Base-by-base conservation (phyloP, 345 rosid genomes). In the Cardiospermum halicacabum region DNA sequence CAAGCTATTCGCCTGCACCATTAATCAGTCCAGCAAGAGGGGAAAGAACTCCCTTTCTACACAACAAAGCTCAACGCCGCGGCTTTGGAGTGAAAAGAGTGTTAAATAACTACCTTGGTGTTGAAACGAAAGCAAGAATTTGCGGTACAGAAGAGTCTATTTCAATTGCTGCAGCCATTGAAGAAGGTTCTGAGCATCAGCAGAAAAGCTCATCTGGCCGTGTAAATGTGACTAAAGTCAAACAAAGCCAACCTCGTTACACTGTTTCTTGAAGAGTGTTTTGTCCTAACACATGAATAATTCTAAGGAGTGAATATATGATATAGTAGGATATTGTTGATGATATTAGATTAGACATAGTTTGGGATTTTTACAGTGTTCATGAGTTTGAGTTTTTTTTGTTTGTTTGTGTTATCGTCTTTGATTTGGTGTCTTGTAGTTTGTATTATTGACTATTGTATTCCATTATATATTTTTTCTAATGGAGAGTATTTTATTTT, bases 41-140 rank as follows among this genome's bases (percentile, higher is more conserved):
- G 64, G 97, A 81, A 34, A 84, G 86, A 75, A 82, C 87, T 34
- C 89, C 96, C 12, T 80, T 88, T 69, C 84, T 82, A 57, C 65
- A 5, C 25, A 77, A 50, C 73, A 80, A 80, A 78, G 79, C 71
- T 67, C 82, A 64, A 19, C 88, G 95, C 3, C 87, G 91, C 19
- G 97, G 99, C 16, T 83, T 85, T 19, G 99, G 99, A 66, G 99
- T 94, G 58, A 89, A 70, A 76, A 89, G 87, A 39, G 96, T 76
- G 7, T 72, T 94, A 73, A 80, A 83, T 34, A 87, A 81, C 56
- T 94, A 91, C 76, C 92, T 94, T 31, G 85, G 93, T 27, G 93
- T 67, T 39, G 97, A 93, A 3, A 50, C 88, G 1, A 93, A 82
- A 73, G 58, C 82, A 25, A 88, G 81, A 76, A 64, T 80, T 15